Percentiles rank a stretch among this genome's conserved stretches.
Conservation (phyloP, 108 stramenopile species). For the Thalassiosira profunda region DNA sequence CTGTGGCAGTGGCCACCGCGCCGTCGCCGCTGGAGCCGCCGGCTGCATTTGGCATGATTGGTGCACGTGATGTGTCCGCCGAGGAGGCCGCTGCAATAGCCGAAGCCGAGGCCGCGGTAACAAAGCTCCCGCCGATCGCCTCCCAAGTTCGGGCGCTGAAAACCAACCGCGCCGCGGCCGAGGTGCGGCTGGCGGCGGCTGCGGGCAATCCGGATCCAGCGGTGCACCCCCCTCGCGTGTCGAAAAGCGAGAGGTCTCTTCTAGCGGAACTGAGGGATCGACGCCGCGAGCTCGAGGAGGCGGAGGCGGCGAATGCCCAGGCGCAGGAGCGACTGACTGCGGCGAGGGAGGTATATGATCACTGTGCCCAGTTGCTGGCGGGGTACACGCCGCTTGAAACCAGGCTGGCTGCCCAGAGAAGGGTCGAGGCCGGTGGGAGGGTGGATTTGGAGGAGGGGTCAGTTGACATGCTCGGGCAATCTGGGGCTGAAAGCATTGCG, state of each 20-base stretch:
- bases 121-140: too few relatives aligned
- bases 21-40: too few relatives aligned
- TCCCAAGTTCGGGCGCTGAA: too few relatives aligned
- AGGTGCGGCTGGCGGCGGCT: too few relatives aligned
- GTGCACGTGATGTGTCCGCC: too few relatives aligned
- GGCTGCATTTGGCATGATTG: too few relatives aligned
- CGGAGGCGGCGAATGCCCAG: slow-evolving; percentile 7
- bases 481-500: too few relatives aligned
- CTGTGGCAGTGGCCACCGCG: slow-evolving; percentile 96
- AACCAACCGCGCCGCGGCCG: too few relatives aligned
- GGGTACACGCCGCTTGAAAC: slow-evolving; percentile 11
- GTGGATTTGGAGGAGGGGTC: not conserved
- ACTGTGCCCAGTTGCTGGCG: slow-evolving; percentile 17
- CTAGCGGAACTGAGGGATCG: slow-evolving; percentile 14
- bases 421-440: not conserved
- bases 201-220: too few relatives aligned
- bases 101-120: too few relatives aligned
- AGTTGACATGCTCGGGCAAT: too few relatives aligned
- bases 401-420: not conserved
- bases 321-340: slow-evolving; percentile 9
- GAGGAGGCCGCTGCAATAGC: too few relatives aligned
- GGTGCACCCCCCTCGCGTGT: not conserved
- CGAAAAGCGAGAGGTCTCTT: slow-evolving; percentile 21
- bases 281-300: slow-evolving; percentile 22
- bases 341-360: slow-evolving; percentile 23